These are phyloP conservation scores for Noccaea caerulescens DNA, from an alignment of 345 rosid species.

Conservation along the genomic window DNA sequence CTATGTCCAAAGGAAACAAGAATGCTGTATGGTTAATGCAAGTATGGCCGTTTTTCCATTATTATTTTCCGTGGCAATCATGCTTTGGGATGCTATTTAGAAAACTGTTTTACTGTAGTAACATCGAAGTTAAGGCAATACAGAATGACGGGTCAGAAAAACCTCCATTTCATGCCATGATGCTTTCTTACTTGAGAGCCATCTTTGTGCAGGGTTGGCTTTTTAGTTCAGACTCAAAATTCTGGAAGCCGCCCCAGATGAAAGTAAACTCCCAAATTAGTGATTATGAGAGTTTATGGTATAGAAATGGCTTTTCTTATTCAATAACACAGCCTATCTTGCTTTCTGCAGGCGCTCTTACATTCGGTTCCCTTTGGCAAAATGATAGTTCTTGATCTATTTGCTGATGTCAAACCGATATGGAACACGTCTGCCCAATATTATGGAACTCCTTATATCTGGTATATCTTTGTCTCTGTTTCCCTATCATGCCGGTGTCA, in stretches of 20 bases:
- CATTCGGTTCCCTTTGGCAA: conserved; percentile 90
- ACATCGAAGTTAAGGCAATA: neutral
- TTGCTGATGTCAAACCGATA: conserved; percentile 90
- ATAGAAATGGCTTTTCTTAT: neutral
- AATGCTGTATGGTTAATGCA: conserved; percentile 99
- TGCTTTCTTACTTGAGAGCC: conserved; percentile 27
- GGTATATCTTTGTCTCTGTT: conserved; percentile 48
- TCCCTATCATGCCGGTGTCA: conserved; percentile 5
- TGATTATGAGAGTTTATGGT: neutral
- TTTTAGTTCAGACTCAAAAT: conserved; percentile 72
- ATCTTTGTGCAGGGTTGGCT: conserved; percentile 86
- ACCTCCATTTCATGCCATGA: neutral
- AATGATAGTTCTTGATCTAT: conserved; percentile 93
- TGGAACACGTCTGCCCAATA: conserved; percentile 87
- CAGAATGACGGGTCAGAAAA: conserved; percentile 2
- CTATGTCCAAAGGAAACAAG: conserved; percentile 86
- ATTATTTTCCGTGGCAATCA: neutral
- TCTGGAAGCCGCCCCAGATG: conserved; percentile 96
- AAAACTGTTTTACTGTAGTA: neutral
- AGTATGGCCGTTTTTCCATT: conserved; percentile 51
- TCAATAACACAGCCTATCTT: conserved; percentile 1
- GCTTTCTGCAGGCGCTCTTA: conserved; percentile 78
- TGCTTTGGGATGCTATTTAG: neutral
- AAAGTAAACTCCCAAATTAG: conserved; percentile 52
- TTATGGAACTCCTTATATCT: conserved; percentile 89